Base-by-base conservation (phyloP, 2,329 filamentous ascomycete genomes). In the Exophiala lecanii-corni region DNA sequence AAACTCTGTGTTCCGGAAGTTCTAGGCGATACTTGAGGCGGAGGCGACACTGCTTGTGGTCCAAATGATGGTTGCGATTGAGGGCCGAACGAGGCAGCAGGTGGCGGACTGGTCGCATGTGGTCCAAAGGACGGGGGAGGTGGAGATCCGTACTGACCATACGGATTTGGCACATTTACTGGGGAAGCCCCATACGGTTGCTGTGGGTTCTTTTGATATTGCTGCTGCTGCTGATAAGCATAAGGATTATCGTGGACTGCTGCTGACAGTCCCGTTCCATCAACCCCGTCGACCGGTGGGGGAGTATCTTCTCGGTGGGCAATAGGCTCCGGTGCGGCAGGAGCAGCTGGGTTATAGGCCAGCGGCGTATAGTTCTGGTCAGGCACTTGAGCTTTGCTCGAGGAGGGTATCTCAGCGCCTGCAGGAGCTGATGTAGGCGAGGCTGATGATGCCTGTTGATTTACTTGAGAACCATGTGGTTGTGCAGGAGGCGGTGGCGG, bases 291-390 rank as follows among this genome's bases (percentile, higher is more conserved):
- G 18, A 67, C 63, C 9, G 79, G 79, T 5, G 79, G 79, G 2
- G 79, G 79, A 3, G 79, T 82, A 64, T 81, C 81, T 60, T 82
- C 79, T n/a, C 79, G 73, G 54, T 79, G 73, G 31, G 74, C 69
- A 39, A 82, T 80, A 2, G 76, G 78, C 56, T 83, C 79, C 5
- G 79, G 79, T 0, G 78, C 78, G n/a, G 78, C 69, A 16, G 79
- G 79, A 4, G 79, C 79, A 7, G 79, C 78, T 12, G 79, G 79
- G 52, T 82, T 82, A 57, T 83, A 83, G n/a, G 76, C 74, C 48
- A 79, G 67, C 3, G 76, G 75, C 2, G 71, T 60, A 46, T 68
- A 73, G 15, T 47, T 43, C 12, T 23, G 36, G 15, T 40, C 31
- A 26, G 44, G 33, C 17, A 28, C 39, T 36, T 20, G 17, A 6